These are phyloP conservation scores for Ilyonectria robusta DNA, from an alignment of 2,329 filamentous ascomycete genomes.

Conservation along the genomic window DNA sequence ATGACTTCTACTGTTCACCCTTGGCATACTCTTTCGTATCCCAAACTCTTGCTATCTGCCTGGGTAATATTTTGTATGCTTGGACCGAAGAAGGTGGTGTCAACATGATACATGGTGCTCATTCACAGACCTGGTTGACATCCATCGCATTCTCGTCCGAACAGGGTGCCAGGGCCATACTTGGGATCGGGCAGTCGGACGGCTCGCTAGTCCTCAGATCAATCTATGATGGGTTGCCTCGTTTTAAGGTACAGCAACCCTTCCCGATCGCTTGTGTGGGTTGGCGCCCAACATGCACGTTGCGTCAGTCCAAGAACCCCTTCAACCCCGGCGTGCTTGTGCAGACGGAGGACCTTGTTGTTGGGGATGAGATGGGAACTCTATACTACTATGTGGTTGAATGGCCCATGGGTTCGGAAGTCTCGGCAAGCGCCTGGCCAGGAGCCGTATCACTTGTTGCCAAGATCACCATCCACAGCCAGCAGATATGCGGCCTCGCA, in stretches of 20 bases:
- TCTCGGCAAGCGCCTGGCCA: conserved; percentile 77
- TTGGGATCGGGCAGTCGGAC: conserved; percentile 87
- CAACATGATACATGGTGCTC: conserved; percentile 57
- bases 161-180: conserved; percentile 81
- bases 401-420: conserved; percentile 79
- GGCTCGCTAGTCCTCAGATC: conserved; percentile 85
- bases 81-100: conserved; percentile 88
- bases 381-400: conserved; percentile 93
- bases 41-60: conserved; percentile 85
- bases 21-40: conserved; percentile 86
- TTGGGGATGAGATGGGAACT: conserved; percentile 86
- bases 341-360: conserved; percentile 84
- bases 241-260: conserved; percentile 82
- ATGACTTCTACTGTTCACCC: conserved; percentile 96
- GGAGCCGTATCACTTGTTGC: conserved; percentile 84
- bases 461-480: conserved; percentile 82
- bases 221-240: conserved; percentile 76
- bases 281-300: conserved; percentile 78
- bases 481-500: conserved; percentile 93
- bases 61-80: conserved; percentile 84
- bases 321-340: conserved; percentile 65
- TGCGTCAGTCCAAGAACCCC: conserved; percentile 67
- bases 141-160: conserved; percentile 91
- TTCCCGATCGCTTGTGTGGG: conserved; percentile 83
- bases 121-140: conserved; percentile 72